phyloP scores from a whole-genome alignment of 1,284 basidiomycete species.

The Ceratobasidium papillatum region DNA sequence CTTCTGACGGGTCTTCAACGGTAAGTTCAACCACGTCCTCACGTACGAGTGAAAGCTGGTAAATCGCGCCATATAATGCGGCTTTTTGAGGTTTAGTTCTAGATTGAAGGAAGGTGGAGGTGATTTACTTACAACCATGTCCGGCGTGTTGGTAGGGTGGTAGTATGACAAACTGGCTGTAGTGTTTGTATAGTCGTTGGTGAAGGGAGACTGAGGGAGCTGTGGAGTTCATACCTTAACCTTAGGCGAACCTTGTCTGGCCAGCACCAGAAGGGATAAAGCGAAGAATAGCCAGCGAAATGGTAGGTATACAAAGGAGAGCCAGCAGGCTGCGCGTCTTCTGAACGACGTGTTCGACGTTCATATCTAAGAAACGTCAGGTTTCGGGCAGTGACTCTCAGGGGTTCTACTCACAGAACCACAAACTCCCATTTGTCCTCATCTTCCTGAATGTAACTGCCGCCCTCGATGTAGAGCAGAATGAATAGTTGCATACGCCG shows the following conservation, averaged over 20 bases:
- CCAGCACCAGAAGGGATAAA: constrained; percentile 94
- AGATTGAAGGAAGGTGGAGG: background rate
- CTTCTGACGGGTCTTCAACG: constrained; percentile 96
- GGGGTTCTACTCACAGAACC: constrained; percentile 66
- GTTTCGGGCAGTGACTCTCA: background rate
- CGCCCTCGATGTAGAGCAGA: constrained; percentile 93
- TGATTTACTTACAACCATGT: constrained; percentile 78
- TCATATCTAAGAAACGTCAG: constrained; percentile 68
- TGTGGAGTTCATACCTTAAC: constrained; percentile 68
- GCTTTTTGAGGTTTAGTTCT: constrained; percentile 55
- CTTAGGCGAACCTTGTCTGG: constrained; percentile 87
- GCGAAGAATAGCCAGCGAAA: constrained; percentile 89
- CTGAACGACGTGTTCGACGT: constrained; percentile 60
- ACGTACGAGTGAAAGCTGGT: constrained; percentile 75
- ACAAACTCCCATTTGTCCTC: constrained; percentile 91
- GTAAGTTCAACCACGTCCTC: constrained; percentile 86
- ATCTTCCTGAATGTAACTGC: constrained; percentile 90
- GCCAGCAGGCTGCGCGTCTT: constrained; percentile 50
- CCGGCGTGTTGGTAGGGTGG: constrained; percentile 90
- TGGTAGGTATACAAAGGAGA: constrained; percentile 72
- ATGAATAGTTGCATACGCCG: constrained; percentile 96
- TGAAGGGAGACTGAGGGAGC: background rate
- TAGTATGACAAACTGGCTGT: constrained; percentile 91
- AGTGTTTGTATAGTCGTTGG: constrained; percentile 26
- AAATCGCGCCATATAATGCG: constrained; percentile 87